Evolutionary conservation across 257 asterid genomes (phyloP).

Genomic region (Primulina eburnea): DNA sequence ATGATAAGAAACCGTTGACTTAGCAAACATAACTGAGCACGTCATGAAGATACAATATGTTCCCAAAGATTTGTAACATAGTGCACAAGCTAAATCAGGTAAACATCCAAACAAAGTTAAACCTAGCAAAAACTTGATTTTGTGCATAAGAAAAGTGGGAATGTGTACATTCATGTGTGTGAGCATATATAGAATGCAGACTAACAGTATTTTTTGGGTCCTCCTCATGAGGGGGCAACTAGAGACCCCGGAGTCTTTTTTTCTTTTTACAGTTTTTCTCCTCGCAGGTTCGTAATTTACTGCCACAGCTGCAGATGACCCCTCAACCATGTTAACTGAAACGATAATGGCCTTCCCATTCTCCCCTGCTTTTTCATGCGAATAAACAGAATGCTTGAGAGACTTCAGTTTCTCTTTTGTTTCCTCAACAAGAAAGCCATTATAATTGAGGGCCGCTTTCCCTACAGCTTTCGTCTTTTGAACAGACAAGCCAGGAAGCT

Average conservation of each 20-base stretch:
- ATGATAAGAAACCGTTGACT: neutral
- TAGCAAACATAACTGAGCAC: constrained; percentile 11
- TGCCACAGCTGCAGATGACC: constrained; percentile 27
- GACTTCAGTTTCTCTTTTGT: constrained; percentile 39
- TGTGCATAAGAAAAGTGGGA: neutral
- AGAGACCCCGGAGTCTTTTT: constrained; percentile 33
- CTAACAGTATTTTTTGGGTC: constrained; percentile 30
- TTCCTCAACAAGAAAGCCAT: constrained; percentile 29
- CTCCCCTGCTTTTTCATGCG: constrained; percentile 29
- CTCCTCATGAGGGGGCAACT: constrained; percentile 61
- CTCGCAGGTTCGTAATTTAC: constrained; percentile 18
- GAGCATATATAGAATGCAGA: constrained; percentile 28
- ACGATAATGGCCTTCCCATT: constrained; percentile 26
- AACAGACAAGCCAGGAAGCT: constrained; percentile 22
- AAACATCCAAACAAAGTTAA: constrained; percentile 11
- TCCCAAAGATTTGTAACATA: neutral
- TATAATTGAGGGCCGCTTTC: constrained; percentile 30
- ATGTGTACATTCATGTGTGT: neutral
- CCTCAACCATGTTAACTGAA: constrained; percentile 22
- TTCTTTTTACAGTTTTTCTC: constrained; percentile 35
- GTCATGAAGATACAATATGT: constrained; percentile 11
- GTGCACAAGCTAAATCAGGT: constrained; percentile 8
- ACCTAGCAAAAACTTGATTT: neutral
- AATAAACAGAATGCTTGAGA: constrained; percentile 25
- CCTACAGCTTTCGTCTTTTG: constrained; percentile 28